A percentile compares a stretch with the other conserved stretches of the same genome.
Evolutionary conservation across 2,329 filamentous ascomycete genomes (phyloP).

Genomic region (Colletotrichum gloeosporioides): DNA sequence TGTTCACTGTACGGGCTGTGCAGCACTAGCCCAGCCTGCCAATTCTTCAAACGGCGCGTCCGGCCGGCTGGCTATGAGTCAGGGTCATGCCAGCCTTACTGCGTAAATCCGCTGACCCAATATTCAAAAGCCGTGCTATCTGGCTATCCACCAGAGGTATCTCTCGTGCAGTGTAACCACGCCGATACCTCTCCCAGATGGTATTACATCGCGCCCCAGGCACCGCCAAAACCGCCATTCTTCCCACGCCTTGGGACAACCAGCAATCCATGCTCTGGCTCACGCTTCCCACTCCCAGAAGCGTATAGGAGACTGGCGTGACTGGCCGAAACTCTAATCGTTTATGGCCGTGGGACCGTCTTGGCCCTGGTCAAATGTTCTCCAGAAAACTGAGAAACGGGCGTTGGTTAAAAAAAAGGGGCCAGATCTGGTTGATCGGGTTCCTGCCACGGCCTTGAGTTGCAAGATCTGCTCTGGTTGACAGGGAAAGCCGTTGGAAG

Average conservation of each 20-base stretch:
- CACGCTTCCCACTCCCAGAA: neutral
- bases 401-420: neutral
- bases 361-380: neutral
- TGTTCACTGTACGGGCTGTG: neutral
- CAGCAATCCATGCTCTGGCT: slow-evolving; percentile 3
- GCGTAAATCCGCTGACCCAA: neutral
- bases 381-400: neutral
- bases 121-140: neutral
- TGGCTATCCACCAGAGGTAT: neutral
- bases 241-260: neutral
- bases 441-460: neutral
- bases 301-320: neutral
- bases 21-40: neutral
- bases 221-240: neutral
- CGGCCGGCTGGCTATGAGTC: slow-evolving; percentile 3
- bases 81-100: neutral
- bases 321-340: neutral
- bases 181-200: neutral
- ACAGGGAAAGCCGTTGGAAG: neutral
- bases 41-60: slow-evolving; percentile 16
- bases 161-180: neutral
- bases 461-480: neutral
- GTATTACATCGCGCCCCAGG: neutral
- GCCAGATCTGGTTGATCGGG: neutral
- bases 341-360: neutral